Conservation (phyloP, 2,329 filamentous ascomycete genomes). For the Pleomassaria siparia region DNA sequence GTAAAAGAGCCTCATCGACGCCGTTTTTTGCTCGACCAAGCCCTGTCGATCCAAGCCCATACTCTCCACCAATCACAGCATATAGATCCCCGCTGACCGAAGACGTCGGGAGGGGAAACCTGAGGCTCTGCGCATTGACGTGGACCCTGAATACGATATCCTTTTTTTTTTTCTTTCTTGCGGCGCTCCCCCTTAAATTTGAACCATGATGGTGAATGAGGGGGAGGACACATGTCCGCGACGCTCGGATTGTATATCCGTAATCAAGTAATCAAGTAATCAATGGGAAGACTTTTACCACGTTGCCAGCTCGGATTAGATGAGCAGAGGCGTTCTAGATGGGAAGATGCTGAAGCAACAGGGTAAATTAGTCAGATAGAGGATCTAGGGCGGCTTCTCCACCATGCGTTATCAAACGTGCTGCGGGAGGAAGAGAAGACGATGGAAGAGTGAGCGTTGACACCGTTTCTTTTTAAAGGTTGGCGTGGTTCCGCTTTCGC, state of each 20-base stretch:
- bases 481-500: too few species aligned
- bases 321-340: constrained; percentile 20
- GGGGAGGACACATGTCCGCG: neutral
- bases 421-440: constrained; percentile 1
- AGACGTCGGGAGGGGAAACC: neutral
- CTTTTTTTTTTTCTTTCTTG: too few species aligned
- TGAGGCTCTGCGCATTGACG: constrained; percentile 11
- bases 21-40: neutral
- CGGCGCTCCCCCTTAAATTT: too few species aligned
- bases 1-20: constrained; percentile 7
- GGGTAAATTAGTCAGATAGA: constrained; percentile 9
- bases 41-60: neutral
- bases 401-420: constrained; percentile 10
- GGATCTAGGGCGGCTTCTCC: constrained; percentile 10
- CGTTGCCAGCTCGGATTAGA: constrained; percentile 8
- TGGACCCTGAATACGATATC: constrained; percentile 5
- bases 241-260: neutral
- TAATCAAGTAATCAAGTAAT: neutral
- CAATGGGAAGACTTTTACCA: neutral
- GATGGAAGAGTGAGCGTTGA: constrained; percentile 2
- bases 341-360: neutral
- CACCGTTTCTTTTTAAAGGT: too few species aligned
- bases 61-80: constrained; percentile 5
- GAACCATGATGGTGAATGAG: too few species aligned
- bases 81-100: constrained; percentile 3